A percentile compares a stretch with the other conserved stretches of the same genome.
Evolutionary conservation across 176 grass and related monocot genomes (phyloP).

Genomic region (Carex pumila): DNA sequence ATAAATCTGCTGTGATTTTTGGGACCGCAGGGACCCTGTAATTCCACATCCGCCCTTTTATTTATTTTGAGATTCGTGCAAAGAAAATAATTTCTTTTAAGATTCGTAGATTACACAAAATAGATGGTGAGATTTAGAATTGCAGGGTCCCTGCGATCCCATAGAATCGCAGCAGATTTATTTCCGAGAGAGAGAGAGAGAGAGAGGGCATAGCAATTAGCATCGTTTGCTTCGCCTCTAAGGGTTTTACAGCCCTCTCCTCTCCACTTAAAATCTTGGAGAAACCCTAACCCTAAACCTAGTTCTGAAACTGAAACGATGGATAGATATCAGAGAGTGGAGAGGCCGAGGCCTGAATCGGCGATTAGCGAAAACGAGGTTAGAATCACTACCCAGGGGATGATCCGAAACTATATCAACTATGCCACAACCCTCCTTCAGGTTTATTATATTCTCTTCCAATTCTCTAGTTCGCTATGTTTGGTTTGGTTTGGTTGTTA

Average conservation of each 20-base stretch:
- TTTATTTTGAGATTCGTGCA: too few relatives aligned
- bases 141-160: too few relatives aligned
- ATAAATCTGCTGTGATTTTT: too few relatives aligned
- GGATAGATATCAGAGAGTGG: constrained; percentile 92
- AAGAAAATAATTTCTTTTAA: too few relatives aligned
- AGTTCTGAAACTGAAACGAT: constrained; percentile 26
- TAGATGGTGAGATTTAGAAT: too few relatives aligned
- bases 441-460: background rate
- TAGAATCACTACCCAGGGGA: constrained; percentile 48
- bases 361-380: constrained; percentile 94
- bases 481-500: background rate
- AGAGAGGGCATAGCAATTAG: background rate
- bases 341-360: constrained; percentile 75
- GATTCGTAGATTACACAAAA: too few relatives aligned
- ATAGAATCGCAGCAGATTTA: too few relatives aligned
- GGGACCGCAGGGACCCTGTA: too few relatives aligned
- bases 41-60: too few relatives aligned
- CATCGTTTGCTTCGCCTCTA: constrained; percentile 35
- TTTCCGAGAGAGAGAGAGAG: background rate
- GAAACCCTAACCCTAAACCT: constrained; percentile 18
- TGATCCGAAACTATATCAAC: constrained; percentile 44
- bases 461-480: background rate
- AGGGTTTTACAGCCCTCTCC: constrained; percentile 60
- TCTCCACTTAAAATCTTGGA: background rate
- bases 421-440: constrained; percentile 37